These are phyloP conservation scores for Pseudonectria foliicola DNA, from an alignment of 2,329 filamentous ascomycete species.

Conservation along the genomic window DNA sequence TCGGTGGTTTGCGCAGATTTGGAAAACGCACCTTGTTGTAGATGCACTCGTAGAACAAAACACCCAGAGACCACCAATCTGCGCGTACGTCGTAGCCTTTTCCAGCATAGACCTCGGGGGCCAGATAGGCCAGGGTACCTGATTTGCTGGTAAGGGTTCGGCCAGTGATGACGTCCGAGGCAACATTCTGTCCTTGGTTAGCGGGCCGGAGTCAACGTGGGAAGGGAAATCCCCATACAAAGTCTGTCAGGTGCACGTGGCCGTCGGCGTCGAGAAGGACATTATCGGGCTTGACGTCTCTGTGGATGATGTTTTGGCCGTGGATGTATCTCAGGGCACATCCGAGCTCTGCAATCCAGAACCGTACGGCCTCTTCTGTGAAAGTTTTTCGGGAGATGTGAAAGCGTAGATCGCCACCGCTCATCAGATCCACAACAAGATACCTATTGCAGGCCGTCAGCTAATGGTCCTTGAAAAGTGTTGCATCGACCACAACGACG, in stretches of 20 bases:
- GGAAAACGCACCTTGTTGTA: constrained; percentile 76
- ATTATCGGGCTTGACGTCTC: constrained; percentile 89
- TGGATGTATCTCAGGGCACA: constrained; percentile 88
- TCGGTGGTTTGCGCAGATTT: constrained; percentile 6
- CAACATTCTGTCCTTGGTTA: constrained; percentile 68
- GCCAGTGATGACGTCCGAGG: constrained; percentile 80
- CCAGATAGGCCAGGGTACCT: constrained; percentile 89
- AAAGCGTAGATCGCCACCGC: constrained; percentile 89
- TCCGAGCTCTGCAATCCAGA: constrained; percentile 93
- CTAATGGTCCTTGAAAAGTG: too few species aligned
- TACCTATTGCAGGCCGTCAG: constrained; percentile 54
- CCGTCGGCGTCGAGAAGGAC: constrained; percentile 81
- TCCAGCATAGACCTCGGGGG: constrained; percentile 89
- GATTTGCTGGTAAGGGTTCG: constrained; percentile 90
- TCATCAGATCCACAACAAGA: constrained; percentile 97
- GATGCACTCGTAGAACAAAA: constrained; percentile 98
- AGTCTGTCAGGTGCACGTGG: constrained; percentile 95
- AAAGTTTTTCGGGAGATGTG: constrained; percentile 98
- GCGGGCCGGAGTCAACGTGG: constrained; percentile 2
- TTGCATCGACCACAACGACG: too few species aligned
- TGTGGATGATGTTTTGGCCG: constrained; percentile 78
- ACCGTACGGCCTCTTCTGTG: constrained; percentile 91
- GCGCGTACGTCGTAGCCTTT: constrained; percentile 84
- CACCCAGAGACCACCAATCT: constrained; percentile 98
- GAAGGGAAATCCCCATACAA: constrained; percentile 52